These are phyloP conservation scores for Sugiyamaella neomexicana DNA, from an alignment of 1,139 yeast genomes.

Conservation along the genomic window DNA sequence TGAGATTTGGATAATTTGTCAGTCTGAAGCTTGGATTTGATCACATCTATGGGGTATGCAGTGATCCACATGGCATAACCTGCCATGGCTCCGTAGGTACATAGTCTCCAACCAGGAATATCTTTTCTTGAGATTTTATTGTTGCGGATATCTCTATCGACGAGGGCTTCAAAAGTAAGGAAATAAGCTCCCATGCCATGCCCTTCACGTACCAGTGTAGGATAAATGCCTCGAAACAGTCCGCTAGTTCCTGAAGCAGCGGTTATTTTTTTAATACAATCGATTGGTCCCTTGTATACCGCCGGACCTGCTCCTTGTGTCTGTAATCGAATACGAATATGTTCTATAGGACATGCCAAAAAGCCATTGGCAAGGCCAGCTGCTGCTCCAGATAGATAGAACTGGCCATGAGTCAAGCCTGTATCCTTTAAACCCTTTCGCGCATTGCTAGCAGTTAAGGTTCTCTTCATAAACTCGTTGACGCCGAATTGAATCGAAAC, in stretches of 20 bases:
- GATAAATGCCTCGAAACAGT: conserved; percentile 72
- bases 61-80: conserved; percentile 85
- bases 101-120: conserved; percentile 82
- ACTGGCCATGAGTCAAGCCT: conserved; percentile 53
- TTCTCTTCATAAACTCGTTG: conserved; percentile 89
- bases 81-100: conserved; percentile 79
- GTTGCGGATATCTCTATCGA: conserved; percentile 57
- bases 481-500: conserved; percentile 86
- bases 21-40: conserved; percentile 84
- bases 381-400: conserved; percentile 76
- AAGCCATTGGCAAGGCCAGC: conserved; percentile 90
- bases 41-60: conserved; percentile 79
- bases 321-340: conserved; percentile 85
- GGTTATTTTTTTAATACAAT: conserved; percentile 64
- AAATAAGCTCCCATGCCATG: conserved; percentile 89
- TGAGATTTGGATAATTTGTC: conserved; percentile 59
- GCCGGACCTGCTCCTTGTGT: conserved; percentile 60
- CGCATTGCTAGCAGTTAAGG: conserved; percentile 49
- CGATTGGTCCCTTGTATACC: conserved; percentile 73
- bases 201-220: conserved; percentile 80
- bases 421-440: conserved; percentile 44
- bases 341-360: conserved; percentile 89
- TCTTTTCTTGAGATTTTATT: conserved; percentile 55
- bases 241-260: conserved; percentile 57
- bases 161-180: conserved; percentile 82